A percentile compares a stretch with the other conserved stretches of the same genome.
Conservation (phyloP, 1,284 basidiomycete genomes). For the Amylostereum chailletii region DNA sequence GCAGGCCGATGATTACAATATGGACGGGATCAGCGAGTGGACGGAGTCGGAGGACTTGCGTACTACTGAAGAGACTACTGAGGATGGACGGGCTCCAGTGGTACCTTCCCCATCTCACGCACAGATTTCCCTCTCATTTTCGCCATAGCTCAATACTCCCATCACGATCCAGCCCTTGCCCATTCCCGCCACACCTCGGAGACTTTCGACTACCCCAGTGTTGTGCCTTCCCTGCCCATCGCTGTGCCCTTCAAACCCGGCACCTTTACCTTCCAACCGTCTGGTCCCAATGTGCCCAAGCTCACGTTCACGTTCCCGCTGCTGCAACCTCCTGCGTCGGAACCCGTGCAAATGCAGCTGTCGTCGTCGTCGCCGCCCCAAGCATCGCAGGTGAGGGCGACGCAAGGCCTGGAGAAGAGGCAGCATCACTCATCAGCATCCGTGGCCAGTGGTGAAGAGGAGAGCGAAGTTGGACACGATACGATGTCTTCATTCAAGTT, state of each 20-base stretch:
- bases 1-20: no score
- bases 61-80: no score
- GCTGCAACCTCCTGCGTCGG: constrained; percentile 38
- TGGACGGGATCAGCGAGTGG: no score
- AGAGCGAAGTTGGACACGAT: constrained; percentile 33
- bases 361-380: constrained; percentile 26
- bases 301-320: constrained; percentile 68
- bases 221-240: no score
- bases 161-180: constrained; percentile 50
- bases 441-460: constrained; percentile 32
- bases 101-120: no score
- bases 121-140: no score
- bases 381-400: constrained; percentile 26
- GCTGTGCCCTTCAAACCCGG: constrained; percentile 6
- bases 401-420: constrained; percentile 71
- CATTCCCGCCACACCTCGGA: constrained; percentile 49
- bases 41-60: no score
- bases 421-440: constrained; percentile 40
- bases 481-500: constrained; percentile 70
- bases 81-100: no score
- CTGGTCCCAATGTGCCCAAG: constrained; percentile 42
- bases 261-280: constrained; percentile 66
- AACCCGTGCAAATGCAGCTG: constrained; percentile 43
- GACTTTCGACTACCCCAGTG: no score
- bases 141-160: constrained; percentile 37